Base-by-base conservation (phyloP, 2,329 filamentous ascomycete species). In the Trichoderma semiorbis region DNA sequence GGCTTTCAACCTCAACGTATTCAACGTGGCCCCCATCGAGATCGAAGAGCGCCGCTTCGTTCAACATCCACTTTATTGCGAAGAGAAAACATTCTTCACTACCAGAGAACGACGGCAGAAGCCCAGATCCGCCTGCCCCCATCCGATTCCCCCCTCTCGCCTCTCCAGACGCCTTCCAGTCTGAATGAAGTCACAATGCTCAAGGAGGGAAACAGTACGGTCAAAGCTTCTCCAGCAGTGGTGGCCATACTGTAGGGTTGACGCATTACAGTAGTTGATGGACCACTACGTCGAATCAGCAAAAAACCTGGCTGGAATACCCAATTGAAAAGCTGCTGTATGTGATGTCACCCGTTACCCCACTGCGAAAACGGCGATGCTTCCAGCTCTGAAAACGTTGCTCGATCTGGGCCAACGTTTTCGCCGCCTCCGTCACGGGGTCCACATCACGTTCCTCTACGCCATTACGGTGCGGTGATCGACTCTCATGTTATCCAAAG, bases 381-480 rank as follows among this genome's bases (percentile, higher is more conserved):
- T 39, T 7, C n/a, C 14, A 26, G 16, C 11, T 47, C 36, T 30
- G 12, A 72, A 72, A 72, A 72, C 71, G 71, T 30, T 72, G 58
- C 60, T 57, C 21, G 28, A 47, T 53, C 47, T 34, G 34, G 70
- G 71, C 21, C 58, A n/a, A 65, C 67, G 60, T 70, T 70, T 65
- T 72, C 28, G 71, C 66, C 67, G 65, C 67, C 50, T 70, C 66
- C 67, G 71, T 72, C 71, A 69, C 60, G 16, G 1, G 58, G 18
- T 61, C 67, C 82, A 78, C 74, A 81, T 74, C 75, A 83, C 71
- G 32, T 74, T 34, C 5, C 21, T 63, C 18, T 11, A 43, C 21
- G 21, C 12, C 53, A 34, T 47, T 34, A 63, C 55, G 47, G 47
- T 58, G n/a, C 26, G 30, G 18, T 12, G 12, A 36, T 24, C 60